Base-by-base conservation (phyloP, 306 rosid species). In the Alnus glutinosa region DNA sequence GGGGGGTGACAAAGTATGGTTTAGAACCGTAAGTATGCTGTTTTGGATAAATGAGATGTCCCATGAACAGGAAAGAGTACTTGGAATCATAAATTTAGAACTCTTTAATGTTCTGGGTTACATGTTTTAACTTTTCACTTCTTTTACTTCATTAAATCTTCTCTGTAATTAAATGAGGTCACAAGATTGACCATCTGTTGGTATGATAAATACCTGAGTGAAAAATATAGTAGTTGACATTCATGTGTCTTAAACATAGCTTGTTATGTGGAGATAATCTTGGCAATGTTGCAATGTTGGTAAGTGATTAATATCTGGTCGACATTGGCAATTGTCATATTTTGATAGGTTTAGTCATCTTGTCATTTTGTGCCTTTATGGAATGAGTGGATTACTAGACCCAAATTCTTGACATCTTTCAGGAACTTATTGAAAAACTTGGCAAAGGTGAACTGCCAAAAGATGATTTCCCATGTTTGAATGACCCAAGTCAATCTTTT, bases 381-480 rank as follows among this genome's bases (percentile, higher is more conserved):
- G 78, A 79, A 78, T 68, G 74, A 49, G 39, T 79, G 77, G 68
- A 70, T 79, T 79, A 58, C 71, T 36, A 4, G 10, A 44, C 37
- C 12, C 18, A 55, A 49, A 69, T 47, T 50, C 18, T 57, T 67
- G 47, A 70, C 61, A 23, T 80, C 44, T 71, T 84, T 71, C 89
- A 95, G 99, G 99, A 93, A 76, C 96, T 95, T 58, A 32, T 95
- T 78, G 99, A 93, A 88, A 92, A 90, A 75, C 92, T 95, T 64
- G 46, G 88, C 83, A 95, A 85, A 80, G 86, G 89, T 61, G 97
- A 91, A 76, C 74, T 95, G 75, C 85, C 99, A 75, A 93, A 89
- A 86, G 96, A 91, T 78, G 99, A 95, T 61, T 95, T 91, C 81
- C 99, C 98, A 2, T 95, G 99, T 79, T 83, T 95, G 79, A 95